These are phyloP conservation scores for Melocanna baccifera DNA, from an alignment of 176 grass and related monocot genomes.

Conservation along the genomic window DNA sequence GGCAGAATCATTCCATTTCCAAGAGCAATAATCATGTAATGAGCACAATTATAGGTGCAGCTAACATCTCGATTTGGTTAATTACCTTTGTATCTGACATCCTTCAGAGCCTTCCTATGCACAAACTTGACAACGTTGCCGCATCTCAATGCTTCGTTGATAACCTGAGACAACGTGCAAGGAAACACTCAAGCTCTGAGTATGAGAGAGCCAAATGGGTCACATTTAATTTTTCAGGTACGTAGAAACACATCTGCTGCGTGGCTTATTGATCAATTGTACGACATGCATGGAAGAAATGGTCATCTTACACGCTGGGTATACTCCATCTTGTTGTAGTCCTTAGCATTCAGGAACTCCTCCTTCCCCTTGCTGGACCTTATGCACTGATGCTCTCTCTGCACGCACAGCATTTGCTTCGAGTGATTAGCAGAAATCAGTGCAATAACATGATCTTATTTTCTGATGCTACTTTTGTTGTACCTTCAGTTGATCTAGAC, in stretches of 20 bases:
- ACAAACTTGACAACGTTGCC: slow-evolving; percentile 66
- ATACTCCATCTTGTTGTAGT: slow-evolving; percentile 63
- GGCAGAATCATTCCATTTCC: not conserved
- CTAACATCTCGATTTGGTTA: not conserved
- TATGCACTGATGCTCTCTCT: slow-evolving; percentile 51
- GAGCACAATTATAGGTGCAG: not conserved
- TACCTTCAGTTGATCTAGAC: slow-evolving; percentile 43
- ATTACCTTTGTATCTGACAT: slow-evolving; percentile 59
- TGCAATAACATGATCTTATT: not conserved
- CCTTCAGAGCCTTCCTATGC: slow-evolving; percentile 55
- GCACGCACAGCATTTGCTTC: not conserved
- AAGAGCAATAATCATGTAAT: slow-evolving; percentile 26
- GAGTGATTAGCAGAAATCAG: not conserved
- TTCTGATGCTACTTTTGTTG: not conserved
- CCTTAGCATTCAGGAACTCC: slow-evolving; percentile 39
- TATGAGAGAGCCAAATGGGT: not conserved
- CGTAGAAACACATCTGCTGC: too few species aligned
- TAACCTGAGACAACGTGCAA: slow-evolving; percentile 33
- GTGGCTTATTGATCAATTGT: not conserved
- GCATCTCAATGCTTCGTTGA: slow-evolving; percentile 52
- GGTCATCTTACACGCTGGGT: slow-evolving; percentile 44
- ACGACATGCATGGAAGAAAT: not conserved
- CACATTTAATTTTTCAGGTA: too few species aligned
- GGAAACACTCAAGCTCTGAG: not conserved
- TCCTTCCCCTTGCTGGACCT: slow-evolving; percentile 34